phyloP scores from a whole-genome alignment of 768 basidiomycete genomes.

The Gelatoporia subvermispora region DNA sequence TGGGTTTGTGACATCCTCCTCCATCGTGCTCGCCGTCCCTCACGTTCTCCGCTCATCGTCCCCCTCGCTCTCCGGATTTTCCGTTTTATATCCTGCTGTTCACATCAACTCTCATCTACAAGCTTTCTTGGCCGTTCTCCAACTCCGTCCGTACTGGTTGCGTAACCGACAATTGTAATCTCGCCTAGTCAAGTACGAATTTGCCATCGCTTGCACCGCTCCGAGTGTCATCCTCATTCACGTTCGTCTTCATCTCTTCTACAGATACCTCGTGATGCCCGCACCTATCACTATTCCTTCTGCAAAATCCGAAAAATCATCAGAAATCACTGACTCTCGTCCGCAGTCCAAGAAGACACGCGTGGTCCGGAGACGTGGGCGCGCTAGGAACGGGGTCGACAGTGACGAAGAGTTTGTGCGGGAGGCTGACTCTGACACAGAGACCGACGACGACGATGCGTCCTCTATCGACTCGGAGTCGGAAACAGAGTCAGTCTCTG shows the following conservation, averaged over 20 bases:
- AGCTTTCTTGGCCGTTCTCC: not conserved
- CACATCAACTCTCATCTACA: not conserved
- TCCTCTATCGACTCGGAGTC: conserved; percentile 65
- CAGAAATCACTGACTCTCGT: conserved; percentile 12
- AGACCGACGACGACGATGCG: conserved; percentile 48
- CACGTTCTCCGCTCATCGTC: not conserved
- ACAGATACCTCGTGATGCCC: conserved; percentile 10
- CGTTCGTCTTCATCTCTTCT: not conserved
- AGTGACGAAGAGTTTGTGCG: conserved; percentile 79
- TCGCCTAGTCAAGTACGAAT: not conserved
- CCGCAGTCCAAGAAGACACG: conserved; percentile 32
- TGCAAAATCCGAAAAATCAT: conserved; percentile 6
- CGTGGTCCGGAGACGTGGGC: conserved; percentile 56
- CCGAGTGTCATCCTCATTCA: not conserved
- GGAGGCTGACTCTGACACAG: conserved; percentile 67
- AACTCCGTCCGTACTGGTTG: not conserved
- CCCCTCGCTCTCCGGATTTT: not conserved
- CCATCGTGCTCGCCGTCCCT: not conserved
- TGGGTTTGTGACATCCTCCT: not conserved
- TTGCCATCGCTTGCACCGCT: not conserved
- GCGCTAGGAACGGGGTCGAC: conserved; percentile 51
- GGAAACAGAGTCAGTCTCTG: conserved; percentile 59
- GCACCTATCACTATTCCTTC: conserved; percentile 9
- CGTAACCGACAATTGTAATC: not conserved
- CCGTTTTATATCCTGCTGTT: not conserved